Base-by-base conservation (phyloP, 2,329 filamentous ascomycete species). In the Zalaria sp. region DNA sequence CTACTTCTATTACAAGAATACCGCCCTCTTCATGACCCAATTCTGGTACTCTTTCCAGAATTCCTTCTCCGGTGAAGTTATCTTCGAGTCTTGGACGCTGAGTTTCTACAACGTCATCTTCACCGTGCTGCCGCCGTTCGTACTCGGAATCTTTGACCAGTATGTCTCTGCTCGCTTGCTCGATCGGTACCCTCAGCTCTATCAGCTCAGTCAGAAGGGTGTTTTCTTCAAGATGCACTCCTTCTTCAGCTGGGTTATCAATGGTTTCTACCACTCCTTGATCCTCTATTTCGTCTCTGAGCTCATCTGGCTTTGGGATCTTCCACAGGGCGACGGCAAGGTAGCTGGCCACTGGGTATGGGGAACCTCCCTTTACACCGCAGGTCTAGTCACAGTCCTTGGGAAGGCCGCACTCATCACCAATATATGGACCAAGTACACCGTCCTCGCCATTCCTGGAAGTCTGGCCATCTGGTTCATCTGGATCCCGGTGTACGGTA, bases 41-140 rank as follows among this genome's bases (percentile, higher is more conserved):
- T 98, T 98, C 60, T 98, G 93, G 86, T 96, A 91, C 64, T 85
- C 87, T 0, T 98, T 98, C 69, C 87, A 94, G 74, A 98, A 98
- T 61, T 84, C 85, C 50, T 98, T 96, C 63, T 96, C 89, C 1
- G 91, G 91, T 40, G 82, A 95, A 59, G 86, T 96, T 57, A 96
- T 98, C 58, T 96, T 88, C 72, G 91, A 98, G 65, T 96, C 91
- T 6, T 98, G 93, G 93, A 95, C 88, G 0, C 69, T 98, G n/a
- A 94, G 89, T 5, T 93, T 96, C 67, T 98, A 95, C 72, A 98
- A 98, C 68, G 87, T 98, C 60, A 83, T 98, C 60, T 98, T 93
- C 67, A 98, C 91, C 0, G 83, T 93, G 18, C 69, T 95, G 11
- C 91, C 91, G 10, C 91, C 91, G 1, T 81, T 98, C 46, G 89